Base-by-base conservation (phyloP, 2,329 filamentous ascomycete genomes). In the Paradendryphiella salina region DNA sequence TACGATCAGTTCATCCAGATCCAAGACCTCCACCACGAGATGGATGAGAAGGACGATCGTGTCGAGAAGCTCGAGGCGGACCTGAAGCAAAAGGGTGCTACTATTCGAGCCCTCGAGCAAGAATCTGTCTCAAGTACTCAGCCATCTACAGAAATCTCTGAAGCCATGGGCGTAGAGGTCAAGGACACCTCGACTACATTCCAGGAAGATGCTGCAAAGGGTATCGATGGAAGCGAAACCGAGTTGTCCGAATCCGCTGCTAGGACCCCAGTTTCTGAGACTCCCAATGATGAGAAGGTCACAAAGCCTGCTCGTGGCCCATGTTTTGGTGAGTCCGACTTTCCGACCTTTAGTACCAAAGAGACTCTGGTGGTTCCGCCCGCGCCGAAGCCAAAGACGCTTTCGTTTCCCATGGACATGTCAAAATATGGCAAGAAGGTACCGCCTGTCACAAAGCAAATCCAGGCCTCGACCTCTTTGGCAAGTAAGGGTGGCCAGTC, bases 331-430 rank as follows among this genome's bases (percentile, higher is more conserved):
- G 4, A 41, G 0, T 46, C 51, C 2, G 31, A 41, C 0, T 57
- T 50, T 7, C 59, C 57, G 0, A 38, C 50, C 15, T 62, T 65
- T 34, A 45, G 53, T 2, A 60, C 63, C 1, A 37, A 50, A 7
- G 50, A 60, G 1, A 67, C 48, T 0, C 36, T 67, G 52, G 50
- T 51, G 1, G 45, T 45, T 0, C 35, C 60, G 3, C 60, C 61
- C 0, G 56, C 57, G 0, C 61, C 63, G 5, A 61, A 57, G 14
- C 57, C 65, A 1, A 62, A 56, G 21, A 56, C 48, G 7, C 40
- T 69, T 13, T 60, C 56, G 11, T 59, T 67, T 23, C 57, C 57
- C 0, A 55, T 67, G 1, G 61, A 67, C 26, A 40, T 59, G 15
- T 58, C 59, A 1, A 65, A 63, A 34, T 64, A 52, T 10, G 51